A percentile compares a stretch with the other conserved stretches of the same genome.
These are phyloP conservation scores for Baorangia bicolor DNA, from an alignment of 768 basidiomycete genomes.

Conservation along the genomic window DNA sequence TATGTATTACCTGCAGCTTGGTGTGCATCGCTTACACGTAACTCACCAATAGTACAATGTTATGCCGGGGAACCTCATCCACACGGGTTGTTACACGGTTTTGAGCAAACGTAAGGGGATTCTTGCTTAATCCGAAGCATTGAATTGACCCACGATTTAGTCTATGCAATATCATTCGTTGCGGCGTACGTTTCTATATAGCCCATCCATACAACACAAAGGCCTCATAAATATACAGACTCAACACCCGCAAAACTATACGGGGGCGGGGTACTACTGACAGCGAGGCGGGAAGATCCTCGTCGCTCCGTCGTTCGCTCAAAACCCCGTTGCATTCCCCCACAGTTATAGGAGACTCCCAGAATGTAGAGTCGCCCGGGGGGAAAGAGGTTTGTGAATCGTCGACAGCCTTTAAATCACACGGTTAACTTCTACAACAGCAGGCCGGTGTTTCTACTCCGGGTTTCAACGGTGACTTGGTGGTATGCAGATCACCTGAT, in stretches of 20 bases:
- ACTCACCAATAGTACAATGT: constrained; percentile 49
- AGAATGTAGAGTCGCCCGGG: background rate
- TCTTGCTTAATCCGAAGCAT: background rate
- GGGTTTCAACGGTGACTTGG: background rate
- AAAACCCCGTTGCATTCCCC: constrained; percentile 3
- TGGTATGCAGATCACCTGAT: constrained; percentile 2
- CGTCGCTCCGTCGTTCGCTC: constrained; percentile 2
- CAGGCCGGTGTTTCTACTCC: background rate
- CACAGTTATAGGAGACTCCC: background rate
- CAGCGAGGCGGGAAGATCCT: constrained; percentile 24
- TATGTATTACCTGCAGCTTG: constrained; percentile 30
- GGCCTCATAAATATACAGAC: constrained; percentile 35
- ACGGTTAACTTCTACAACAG: background rate
- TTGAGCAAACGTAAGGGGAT: constrained; percentile 59
- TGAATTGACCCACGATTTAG: constrained; percentile 29
- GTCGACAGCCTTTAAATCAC: background rate
- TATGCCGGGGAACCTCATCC: constrained; percentile 55
- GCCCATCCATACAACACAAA: background rate
- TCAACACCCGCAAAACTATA: constrained; percentile 58
- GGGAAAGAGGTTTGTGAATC: constrained; percentile 11
- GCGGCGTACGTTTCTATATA: constrained; percentile 49
- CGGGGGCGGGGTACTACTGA: constrained; percentile 60
- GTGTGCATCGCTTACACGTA: background rate
- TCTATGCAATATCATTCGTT: constrained; percentile 66
- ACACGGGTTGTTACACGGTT: constrained; percentile 60